phyloP scores from a whole-genome alignment of 148 eudicot genomes.

The Salicornia ramosissima region DNA sequence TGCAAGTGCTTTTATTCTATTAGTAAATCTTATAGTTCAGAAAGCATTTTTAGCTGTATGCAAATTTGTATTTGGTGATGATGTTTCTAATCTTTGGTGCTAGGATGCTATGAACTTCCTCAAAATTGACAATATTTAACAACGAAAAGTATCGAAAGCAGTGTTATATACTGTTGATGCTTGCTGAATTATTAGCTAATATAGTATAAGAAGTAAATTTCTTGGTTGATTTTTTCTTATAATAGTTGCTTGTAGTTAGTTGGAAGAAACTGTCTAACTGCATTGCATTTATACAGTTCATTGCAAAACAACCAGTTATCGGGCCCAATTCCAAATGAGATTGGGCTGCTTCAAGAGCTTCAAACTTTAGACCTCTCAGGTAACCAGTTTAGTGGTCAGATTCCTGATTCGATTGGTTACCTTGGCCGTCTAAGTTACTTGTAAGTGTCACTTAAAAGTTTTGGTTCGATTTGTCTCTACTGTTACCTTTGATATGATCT shows the following conservation, averaged over 20 bases:
- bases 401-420: conserved; percentile 74
- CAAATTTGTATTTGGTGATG: not conserved
- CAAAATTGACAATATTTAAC: not conserved
- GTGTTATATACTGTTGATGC: not conserved
- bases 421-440: conserved; percentile 64
- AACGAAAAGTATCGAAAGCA: too few relatives aligned
- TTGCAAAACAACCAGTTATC: conserved; percentile 70
- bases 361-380: conserved; percentile 80
- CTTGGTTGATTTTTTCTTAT: not conserved
- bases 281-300: conserved; percentile 41
- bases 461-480: not conserved
- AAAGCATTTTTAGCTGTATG: not conserved
- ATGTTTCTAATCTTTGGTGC: not conserved
- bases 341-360: conserved; percentile 66
- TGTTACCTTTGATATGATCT: not conserved
- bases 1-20: not conserved
- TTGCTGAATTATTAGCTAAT: not conserved
- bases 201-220: not conserved
- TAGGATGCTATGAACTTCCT: not conserved
- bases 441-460: conserved; percentile 43
- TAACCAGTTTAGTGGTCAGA: conserved; percentile 69
- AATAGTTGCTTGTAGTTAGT: not conserved
- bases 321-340: conserved; percentile 65
- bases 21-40: not conserved
- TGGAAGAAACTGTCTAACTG: not conserved